phyloP scores from a whole-genome alignment of 192 early-diverging fungal species.

The Rhizophagus clarus region DNA sequence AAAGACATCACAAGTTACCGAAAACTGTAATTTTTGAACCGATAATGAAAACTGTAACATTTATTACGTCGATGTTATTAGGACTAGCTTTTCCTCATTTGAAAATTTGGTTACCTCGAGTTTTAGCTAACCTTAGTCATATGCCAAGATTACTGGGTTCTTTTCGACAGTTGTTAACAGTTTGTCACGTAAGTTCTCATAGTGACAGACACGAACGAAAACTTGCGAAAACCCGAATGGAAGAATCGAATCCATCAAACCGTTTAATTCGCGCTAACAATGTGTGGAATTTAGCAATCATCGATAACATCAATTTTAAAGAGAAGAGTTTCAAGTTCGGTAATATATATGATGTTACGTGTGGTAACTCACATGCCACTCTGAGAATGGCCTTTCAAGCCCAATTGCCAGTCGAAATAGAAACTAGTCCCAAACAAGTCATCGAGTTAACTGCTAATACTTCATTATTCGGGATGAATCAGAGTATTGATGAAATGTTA shows the following conservation, averaged over 20 bases:
- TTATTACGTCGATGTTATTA: no score
- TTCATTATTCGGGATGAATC: neutral
- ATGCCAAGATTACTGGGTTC: no score
- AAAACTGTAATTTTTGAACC: no score
- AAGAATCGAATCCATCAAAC: neutral
- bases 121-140: no score
- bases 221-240: neutral
- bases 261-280: neutral
- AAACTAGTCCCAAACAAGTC: neutral
- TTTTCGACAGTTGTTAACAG: no score
- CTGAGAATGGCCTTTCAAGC: neutral
- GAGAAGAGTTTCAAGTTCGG: neutral
- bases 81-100: no score
- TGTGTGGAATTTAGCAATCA: neutral
- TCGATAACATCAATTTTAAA: constrained; percentile 4
- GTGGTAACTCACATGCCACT: neutral
- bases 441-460: neutral
- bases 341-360: neutral
- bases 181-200: neutral
- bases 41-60: no score
- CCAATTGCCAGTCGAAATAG: neutral
- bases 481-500: no score
- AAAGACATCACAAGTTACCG: no score
- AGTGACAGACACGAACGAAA: neutral
- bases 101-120: no score